A percentile compares a stretch with the other conserved stretches of the same genome.
Conservation (phyloP, 495 filamentous ascomycete species). For the Daldinia concentrica region DNA sequence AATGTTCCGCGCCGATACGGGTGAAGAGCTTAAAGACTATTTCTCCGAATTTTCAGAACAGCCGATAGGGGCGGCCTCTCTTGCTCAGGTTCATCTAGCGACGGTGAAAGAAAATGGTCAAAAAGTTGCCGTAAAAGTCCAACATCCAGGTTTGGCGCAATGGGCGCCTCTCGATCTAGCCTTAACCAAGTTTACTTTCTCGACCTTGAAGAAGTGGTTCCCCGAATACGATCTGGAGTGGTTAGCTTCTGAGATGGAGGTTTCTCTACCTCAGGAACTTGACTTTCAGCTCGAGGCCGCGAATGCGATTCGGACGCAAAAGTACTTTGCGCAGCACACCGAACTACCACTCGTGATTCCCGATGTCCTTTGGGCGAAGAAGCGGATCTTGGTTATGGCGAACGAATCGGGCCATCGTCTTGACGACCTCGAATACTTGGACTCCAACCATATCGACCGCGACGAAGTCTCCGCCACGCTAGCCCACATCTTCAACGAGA, state of each 20-base stretch:
- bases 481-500: slow-evolving; percentile 96
- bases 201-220: slow-evolving; percentile 89
- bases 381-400: slow-evolving; percentile 95
- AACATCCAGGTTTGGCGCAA: slow-evolving; percentile 89
- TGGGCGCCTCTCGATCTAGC: slow-evolving; percentile 91
- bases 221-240: slow-evolving; percentile 97
- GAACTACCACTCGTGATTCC: slow-evolving; percentile 86
- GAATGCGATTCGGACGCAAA: slow-evolving; percentile 80
- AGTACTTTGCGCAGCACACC: slow-evolving; percentile 76
- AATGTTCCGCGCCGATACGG: slow-evolving; percentile 88
- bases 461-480: slow-evolving; percentile 96
- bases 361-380: slow-evolving; percentile 87
- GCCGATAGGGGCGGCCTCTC: slow-evolving; percentile 90
- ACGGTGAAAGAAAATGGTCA: slow-evolving; percentile 82
- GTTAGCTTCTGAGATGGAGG: slow-evolving; percentile 92
- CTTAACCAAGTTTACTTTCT: slow-evolving; percentile 88
- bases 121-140: slow-evolving; percentile 97
- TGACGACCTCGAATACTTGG: slow-evolving; percentile 88
- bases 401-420: slow-evolving; percentile 86
- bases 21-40: slow-evolving; percentile 76
- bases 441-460: slow-evolving; percentile 85
- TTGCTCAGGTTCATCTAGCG: slow-evolving; percentile 96
- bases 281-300: slow-evolving; percentile 87
- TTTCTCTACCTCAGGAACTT: slow-evolving; percentile 88
- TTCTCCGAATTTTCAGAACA: slow-evolving; percentile 82